Evolutionary conservation across 73 alveolate species (phyloP).

Genomic region (Paraurostyla sp.): DNA sequence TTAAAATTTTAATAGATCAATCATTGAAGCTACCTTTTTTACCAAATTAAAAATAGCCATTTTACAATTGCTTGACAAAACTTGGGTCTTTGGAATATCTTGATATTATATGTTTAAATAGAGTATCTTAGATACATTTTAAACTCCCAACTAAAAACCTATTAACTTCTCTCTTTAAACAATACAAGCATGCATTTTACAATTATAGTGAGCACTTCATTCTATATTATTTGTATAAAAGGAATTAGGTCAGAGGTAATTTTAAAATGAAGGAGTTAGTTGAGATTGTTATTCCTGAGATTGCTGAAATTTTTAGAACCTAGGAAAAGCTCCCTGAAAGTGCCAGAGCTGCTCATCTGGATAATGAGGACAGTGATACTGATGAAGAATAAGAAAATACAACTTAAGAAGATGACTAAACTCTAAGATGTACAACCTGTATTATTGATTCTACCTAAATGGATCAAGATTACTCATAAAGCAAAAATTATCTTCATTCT

Average conservation of each 20-base stretch:
- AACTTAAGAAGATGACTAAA: slow-evolving; percentile 15
- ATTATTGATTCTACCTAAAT: slow-evolving; percentile 20
- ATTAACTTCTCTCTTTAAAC: background rate
- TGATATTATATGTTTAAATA: slow-evolving; percentile 11
- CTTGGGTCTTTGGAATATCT: slow-evolving; percentile 22
- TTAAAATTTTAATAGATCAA: background rate
- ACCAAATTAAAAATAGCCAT: background rate
- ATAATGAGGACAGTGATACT: background rate
- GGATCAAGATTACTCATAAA: background rate
- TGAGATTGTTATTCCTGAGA: slow-evolving; percentile 29
- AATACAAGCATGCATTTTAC: slow-evolving; percentile 26
- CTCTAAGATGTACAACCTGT: slow-evolving; percentile 39
- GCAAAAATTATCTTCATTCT: background rate
- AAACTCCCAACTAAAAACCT: background rate
- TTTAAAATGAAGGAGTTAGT: slow-evolving; percentile 19
- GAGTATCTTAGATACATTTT: slow-evolving; percentile 1
- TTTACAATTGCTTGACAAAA: slow-evolving; percentile 1
- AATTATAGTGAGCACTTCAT: slow-evolving; percentile 44
- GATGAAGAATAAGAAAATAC: slow-evolving; percentile 15
- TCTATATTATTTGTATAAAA: slow-evolving; percentile 7
- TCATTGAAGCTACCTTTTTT: background rate
- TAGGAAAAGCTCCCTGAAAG: background rate
- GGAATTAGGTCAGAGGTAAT: slow-evolving; percentile 23
- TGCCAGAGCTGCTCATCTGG: background rate
- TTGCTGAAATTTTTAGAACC: background rate